These are phyloP conservation scores for Salix caprea DNA, from an alignment of 345 rosid species.

Conservation along the genomic window DNA sequence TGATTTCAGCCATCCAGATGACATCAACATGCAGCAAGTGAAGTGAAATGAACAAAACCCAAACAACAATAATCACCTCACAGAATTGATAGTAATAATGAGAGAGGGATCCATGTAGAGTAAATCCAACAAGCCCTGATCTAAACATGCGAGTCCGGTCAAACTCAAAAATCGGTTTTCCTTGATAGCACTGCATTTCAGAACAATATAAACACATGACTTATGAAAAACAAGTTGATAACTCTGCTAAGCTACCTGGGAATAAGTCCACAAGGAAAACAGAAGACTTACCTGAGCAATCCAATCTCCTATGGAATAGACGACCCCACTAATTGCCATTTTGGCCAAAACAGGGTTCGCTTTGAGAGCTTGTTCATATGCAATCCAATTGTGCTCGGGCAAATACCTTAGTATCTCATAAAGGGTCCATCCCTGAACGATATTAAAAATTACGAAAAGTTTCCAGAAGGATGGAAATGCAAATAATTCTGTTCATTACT, in stretches of 20 bases:
- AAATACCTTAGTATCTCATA: conserved; percentile 73
- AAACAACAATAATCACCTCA: conserved; percentile 47
- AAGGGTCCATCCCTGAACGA: conserved; percentile 85
- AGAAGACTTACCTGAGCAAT: conserved; percentile 71
- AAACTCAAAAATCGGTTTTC: conserved; percentile 75
- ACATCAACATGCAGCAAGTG: neutral
- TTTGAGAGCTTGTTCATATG: conserved; percentile 84
- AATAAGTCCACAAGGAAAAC: neutral
- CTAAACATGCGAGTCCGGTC: conserved; percentile 61
- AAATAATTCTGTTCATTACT: neutral
- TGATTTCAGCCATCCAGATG: conserved; percentile 15
- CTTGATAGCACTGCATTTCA: conserved; percentile 71
- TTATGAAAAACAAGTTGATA: neutral
- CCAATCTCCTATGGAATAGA: conserved; percentile 87
- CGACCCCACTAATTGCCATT: conserved; percentile 92
- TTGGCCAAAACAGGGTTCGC: conserved; percentile 85
- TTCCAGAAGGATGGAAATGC: neutral
- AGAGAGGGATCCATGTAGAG: conserved; percentile 92
- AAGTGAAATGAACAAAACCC: neutral
- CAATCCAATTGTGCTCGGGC: conserved; percentile 90
- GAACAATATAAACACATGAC: neutral
- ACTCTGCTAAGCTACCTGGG: neutral
- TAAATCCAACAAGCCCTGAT: conserved; percentile 89
- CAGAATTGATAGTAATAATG: conserved; percentile 88
- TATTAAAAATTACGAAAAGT: conserved; percentile 1